Evolutionary conservation across 2,329 filamentous ascomycete species (phyloP).

Genomic region (Aspergillus calidoustus): DNA sequence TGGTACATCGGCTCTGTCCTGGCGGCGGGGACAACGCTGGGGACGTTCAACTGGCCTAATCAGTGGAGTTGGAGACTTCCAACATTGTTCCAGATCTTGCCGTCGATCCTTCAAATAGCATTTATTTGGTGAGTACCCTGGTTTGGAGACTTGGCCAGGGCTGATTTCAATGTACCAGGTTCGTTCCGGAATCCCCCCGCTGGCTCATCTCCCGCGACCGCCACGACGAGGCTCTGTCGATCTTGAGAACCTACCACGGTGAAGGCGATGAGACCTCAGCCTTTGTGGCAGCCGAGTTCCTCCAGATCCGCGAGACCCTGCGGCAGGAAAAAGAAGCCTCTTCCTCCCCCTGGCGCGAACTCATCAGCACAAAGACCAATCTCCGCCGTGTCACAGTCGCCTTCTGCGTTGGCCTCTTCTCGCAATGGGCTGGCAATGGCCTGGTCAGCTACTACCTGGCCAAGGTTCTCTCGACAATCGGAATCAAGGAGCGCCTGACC

Average conservation of each 20-base stretch:
- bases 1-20: background rate
- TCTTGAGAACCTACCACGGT: background rate
- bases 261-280: background rate
- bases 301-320: background rate
- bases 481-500: background rate
- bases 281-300: background rate
- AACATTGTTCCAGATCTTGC: background rate
- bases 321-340: background rate
- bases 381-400: background rate
- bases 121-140: background rate
- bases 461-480: background rate
- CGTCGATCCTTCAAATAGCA: background rate
- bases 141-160: too few relatives aligned
- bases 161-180: background rate
- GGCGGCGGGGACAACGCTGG: background rate
- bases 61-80: background rate
- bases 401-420: background rate
- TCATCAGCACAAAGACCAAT: background rate
- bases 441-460: background rate
- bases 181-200: background rate
- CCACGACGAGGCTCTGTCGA: background rate
- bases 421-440: background rate
- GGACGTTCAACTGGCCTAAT: background rate
- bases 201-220: background rate
- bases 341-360: background rate